Conservation (phyloP, 73 alveolate genomes). For the Tetrahymena borealis region DNA sequence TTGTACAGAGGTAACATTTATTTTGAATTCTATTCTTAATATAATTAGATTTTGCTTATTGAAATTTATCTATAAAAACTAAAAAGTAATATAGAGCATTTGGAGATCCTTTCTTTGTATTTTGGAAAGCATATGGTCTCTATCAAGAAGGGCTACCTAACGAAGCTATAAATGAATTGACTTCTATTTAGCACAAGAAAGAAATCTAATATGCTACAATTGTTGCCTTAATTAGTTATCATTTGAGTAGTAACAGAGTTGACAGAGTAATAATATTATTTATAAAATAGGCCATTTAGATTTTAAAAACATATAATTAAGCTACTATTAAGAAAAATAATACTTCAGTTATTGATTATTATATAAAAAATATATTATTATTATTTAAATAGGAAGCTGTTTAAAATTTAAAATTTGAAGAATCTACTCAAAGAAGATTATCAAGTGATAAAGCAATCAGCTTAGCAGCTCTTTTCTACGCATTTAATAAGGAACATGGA, state of each 20-base stretch:
- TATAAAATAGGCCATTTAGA: neutral
- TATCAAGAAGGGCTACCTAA: conserved; percentile 89
- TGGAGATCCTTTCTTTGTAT: conserved; percentile 87
- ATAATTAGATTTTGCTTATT: neutral
- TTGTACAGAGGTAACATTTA: neutral
- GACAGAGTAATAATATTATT: conserved; percentile 53
- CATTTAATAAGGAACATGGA: conserved; percentile 29
- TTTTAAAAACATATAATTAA: neutral
- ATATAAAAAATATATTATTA: neutral
- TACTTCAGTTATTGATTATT: no score
- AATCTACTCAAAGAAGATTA: conserved; percentile 53
- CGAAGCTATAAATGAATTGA: conserved; percentile 94
- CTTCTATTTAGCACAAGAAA: conserved; percentile 71
- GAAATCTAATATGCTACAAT: conserved; percentile 87
- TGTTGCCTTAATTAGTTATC: conserved; percentile 80
- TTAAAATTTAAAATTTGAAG: conserved; percentile 51
- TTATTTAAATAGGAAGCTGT: conserved; percentile 51
- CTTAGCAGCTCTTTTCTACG: conserved; percentile 64
- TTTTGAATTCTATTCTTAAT: neutral
- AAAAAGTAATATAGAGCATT: conserved; percentile 85
- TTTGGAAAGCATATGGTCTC: conserved; percentile 94
- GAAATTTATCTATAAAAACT: no score
- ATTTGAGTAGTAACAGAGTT: conserved; percentile 75
- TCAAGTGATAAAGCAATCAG: conserved; percentile 71
- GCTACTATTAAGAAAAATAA: no score